phyloP scores from a whole-genome alignment of 2,329 filamentous ascomycete species.

The Hypoxylon sp. region DNA sequence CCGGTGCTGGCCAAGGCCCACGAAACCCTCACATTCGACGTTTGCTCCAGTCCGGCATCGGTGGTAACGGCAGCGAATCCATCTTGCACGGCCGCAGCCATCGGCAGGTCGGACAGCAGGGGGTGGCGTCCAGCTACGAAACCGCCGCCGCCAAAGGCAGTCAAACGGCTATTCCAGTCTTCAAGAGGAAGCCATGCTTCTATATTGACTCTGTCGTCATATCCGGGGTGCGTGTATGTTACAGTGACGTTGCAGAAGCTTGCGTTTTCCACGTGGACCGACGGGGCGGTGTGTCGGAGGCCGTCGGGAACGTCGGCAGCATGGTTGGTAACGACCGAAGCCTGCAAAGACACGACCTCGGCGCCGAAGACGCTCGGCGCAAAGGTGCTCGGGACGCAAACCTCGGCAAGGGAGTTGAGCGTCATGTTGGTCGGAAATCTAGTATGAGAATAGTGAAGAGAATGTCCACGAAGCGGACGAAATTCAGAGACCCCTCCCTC shows the following conservation, averaged over 20 bases:
- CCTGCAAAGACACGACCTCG: conserved; percentile 7
- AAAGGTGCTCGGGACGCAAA: conserved; percentile 1
- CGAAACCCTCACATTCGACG: not conserved
- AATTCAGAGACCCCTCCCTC: too few relatives aligned
- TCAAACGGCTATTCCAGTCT: conserved; percentile 50
- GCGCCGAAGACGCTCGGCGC: not conserved
- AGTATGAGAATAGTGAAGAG: too few relatives aligned
- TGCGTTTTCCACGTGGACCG: not conserved
- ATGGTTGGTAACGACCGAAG: conserved; percentile 2
- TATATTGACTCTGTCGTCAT: conserved; percentile 48
- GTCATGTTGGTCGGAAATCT: too few relatives aligned
- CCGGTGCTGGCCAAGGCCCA: conserved; percentile 37
- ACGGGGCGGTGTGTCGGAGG: not conserved
- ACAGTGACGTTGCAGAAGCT: conserved; percentile 54
- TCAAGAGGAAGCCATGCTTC: conserved; percentile 47
- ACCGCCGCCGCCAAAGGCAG: conserved; percentile 50
- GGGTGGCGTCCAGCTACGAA: conserved; percentile 37
- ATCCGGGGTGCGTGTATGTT: conserved; percentile 52
- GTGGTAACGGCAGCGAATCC: conserved; percentile 41
- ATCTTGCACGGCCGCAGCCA: conserved; percentile 33
- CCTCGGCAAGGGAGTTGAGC: not conserved
- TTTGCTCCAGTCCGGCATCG: conserved; percentile 33
- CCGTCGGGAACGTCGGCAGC: not conserved
- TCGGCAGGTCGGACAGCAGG: conserved; percentile 8
- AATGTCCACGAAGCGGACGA: too few relatives aligned